These are phyloP conservation scores for Psilocybe cyanescens DNA, from an alignment of 768 basidiomycete species.

Conservation along the genomic window DNA sequence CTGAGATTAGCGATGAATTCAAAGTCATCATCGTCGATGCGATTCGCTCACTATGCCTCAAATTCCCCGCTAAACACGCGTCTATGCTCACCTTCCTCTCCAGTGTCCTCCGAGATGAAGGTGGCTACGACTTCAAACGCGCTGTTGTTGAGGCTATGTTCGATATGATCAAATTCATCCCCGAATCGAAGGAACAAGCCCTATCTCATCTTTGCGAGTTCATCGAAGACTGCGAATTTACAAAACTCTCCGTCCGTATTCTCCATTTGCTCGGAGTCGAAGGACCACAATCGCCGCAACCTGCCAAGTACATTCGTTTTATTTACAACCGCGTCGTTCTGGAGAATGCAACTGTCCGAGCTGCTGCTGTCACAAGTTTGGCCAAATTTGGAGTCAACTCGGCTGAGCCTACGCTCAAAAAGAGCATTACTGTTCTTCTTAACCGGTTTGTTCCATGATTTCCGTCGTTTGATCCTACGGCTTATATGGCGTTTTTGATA, in stretches of 20 bases:
- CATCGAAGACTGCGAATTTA: slow-evolving; percentile 99
- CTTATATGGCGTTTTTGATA: slow-evolving; percentile 30
- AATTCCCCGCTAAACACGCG: slow-evolving; percentile 96
- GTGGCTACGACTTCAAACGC: slow-evolving; percentile 99
- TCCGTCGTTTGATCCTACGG: slow-evolving; percentile 1
- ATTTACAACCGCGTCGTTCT: slow-evolving; percentile 99
- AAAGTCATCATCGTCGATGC: slow-evolving; percentile 99
- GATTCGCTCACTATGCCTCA: slow-evolving; percentile 96
- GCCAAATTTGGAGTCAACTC: slow-evolving; percentile 97
- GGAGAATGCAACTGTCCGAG: slow-evolving; percentile 97
- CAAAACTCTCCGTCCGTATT: slow-evolving; percentile 96
- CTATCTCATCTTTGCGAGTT: slow-evolving; percentile 99
- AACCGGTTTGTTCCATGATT: slow-evolving; percentile 57
- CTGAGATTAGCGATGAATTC: slow-evolving; percentile 99
- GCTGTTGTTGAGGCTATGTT: slow-evolving; percentile 99
- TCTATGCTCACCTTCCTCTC: slow-evolving; percentile 98
- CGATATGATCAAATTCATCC: slow-evolving; percentile 99
- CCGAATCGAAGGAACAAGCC: slow-evolving; percentile 95
- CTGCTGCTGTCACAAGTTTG: slow-evolving; percentile 92
- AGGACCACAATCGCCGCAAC: slow-evolving; percentile 95
- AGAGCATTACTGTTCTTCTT: slow-evolving; percentile 86
- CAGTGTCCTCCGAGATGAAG: slow-evolving; percentile 95
- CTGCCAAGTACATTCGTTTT: slow-evolving; percentile 98
- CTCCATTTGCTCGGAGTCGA: slow-evolving; percentile 94
- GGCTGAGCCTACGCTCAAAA: slow-evolving; percentile 74